A percentile compares a stretch with the other conserved stretches of the same genome.
Conservation (phyloP, 805 yeast species). For the Lipomyces chichibuensis region DNA sequence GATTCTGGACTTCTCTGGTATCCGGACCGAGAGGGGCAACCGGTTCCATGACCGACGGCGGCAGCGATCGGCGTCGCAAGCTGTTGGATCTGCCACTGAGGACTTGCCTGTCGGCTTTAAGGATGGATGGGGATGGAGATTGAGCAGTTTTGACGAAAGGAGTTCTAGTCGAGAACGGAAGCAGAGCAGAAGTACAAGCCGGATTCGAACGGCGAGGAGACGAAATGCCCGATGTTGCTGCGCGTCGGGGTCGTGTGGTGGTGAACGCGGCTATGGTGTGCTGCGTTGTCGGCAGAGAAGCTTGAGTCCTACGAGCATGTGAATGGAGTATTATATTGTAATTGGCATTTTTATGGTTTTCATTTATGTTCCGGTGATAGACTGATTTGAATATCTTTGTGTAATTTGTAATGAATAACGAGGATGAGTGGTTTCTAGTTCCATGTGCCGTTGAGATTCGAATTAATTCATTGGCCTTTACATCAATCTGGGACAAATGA, state of each 20-base stretch:
- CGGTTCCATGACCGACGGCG: conserved; percentile 1
- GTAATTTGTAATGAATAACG: background rate
- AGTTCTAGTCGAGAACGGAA: background rate
- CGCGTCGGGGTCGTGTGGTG: conserved; percentile 8
- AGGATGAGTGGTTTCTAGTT: background rate
- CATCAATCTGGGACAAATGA: too few relatives aligned
- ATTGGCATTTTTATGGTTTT: background rate
- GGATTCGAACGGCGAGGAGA: background rate
- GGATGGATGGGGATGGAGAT: conserved; percentile 33
- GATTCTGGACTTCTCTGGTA: conserved; percentile 6
- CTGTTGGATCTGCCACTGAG: background rate
- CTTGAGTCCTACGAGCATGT: conserved; percentile 13
- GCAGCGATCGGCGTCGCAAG: conserved; percentile 4
- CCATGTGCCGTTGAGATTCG: too few relatives aligned
- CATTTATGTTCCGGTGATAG: background rate
- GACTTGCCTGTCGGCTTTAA: conserved; percentile 26
- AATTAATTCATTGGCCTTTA: too few relatives aligned
- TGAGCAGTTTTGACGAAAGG: conserved; percentile 1
- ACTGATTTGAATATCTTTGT: background rate
- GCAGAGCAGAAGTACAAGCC: conserved; percentile 10
- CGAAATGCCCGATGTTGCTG: conserved; percentile 13
- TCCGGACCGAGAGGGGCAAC: background rate
- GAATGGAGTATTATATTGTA: background rate
- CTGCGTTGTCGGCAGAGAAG: conserved; percentile 18
- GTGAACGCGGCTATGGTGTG: background rate